A percentile compares a stretch with the other conserved stretches of the same genome.
phyloP scores from a whole-genome alignment of 2,329 filamentous ascomycete genomes.

The Fusarium secorum region DNA sequence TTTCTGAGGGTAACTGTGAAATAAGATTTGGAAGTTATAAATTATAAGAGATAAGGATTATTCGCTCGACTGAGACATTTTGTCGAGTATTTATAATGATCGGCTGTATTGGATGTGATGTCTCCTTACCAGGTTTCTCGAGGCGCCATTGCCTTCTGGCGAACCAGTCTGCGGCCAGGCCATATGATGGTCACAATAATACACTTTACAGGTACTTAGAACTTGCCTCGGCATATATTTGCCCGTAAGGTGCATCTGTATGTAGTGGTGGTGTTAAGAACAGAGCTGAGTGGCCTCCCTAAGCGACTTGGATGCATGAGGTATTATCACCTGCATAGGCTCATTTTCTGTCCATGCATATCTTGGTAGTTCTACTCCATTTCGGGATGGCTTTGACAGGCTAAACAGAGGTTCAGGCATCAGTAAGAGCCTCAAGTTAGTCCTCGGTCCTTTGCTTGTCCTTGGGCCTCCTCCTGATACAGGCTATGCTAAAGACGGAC shows the following conservation, averaged over 20 bases:
- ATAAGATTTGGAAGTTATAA: not conserved
- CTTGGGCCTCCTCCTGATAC: not conserved
- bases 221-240: not conserved
- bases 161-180: not conserved
- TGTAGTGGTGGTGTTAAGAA: not conserved
- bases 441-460: not conserved
- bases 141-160: not conserved
- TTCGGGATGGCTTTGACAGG: rapidly evolving
- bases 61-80: not conserved
- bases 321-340: not conserved
- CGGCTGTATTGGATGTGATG: not conserved
- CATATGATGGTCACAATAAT: not conserved
- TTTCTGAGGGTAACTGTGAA: not conserved
- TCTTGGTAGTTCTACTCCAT: not conserved
- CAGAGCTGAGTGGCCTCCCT: not conserved
- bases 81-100: not conserved
- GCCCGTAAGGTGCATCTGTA: not conserved
- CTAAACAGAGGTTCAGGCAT: not conserved
- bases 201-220: not conserved
- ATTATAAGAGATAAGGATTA: not conserved
- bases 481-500: not conserved
- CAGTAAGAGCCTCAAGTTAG: not conserved
- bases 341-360: not conserved
- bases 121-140: not conserved
- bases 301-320: not conserved